A percentile compares a stretch with the other conserved stretches of the same genome.
Conservation (phyloP, 2,329 filamentous ascomycete genomes). For the Harringtonia aguacate region DNA sequence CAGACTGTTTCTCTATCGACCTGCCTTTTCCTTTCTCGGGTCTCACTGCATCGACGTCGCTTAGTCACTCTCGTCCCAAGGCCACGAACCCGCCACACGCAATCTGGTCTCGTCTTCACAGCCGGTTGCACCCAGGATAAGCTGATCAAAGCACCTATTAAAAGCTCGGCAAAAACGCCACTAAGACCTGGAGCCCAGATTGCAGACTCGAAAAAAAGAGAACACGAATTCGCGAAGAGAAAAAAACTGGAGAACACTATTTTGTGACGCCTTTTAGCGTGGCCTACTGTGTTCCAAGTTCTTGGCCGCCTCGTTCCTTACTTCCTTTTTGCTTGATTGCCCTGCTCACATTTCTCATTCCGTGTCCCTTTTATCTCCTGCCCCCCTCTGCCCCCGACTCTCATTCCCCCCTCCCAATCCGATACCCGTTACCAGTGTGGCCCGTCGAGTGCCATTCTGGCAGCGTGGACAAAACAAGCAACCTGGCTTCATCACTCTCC, state of each 20-base stretch:
- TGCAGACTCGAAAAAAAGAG: background rate
- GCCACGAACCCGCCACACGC: no score
- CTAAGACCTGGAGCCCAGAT: background rate
- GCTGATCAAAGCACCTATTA: background rate
- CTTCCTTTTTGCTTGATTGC: background rate
- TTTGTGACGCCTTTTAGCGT: constrained; percentile 10
- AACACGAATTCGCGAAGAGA: background rate
- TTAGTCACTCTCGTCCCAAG: no score
- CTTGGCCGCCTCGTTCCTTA: constrained; percentile 6
- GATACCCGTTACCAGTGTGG: constrained; percentile 11
- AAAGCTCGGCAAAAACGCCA: background rate
- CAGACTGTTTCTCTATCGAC: no score
- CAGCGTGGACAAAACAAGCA: constrained; percentile 14
- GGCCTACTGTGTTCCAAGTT: constrained; percentile 5
- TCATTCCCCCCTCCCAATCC: background rate
- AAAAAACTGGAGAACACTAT: constrained; percentile 9
- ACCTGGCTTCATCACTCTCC: constrained; percentile 38
- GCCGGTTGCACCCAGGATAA: no score
- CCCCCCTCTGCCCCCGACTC: background rate
- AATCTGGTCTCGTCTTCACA: no score
- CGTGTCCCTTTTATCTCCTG: background rate
- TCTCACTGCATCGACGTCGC: no score
- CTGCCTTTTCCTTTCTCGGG: no score
- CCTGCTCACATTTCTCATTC: background rate
- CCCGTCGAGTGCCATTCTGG: constrained; percentile 15